These are phyloP conservation scores for Afroboletus lepidellus DNA, from an alignment of 1,284 basidiomycete species.

Conservation along the genomic window DNA sequence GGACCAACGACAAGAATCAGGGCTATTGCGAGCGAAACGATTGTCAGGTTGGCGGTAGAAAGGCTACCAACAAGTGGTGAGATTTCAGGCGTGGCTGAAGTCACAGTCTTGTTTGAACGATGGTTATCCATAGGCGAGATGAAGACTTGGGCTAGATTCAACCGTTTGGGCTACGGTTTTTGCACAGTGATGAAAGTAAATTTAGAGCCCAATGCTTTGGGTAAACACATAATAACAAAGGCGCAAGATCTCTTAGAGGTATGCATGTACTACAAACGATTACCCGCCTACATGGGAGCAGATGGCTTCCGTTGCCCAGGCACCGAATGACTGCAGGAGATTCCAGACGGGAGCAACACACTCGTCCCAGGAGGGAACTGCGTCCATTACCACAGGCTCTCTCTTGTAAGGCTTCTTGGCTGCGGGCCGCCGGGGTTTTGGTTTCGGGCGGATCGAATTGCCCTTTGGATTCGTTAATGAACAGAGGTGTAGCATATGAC, in stretches of 20 bases:
- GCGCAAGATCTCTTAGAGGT: background rate
- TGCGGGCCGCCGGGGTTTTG: background rate
- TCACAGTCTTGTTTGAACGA: conserved; percentile 1
- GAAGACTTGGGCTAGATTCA: background rate
- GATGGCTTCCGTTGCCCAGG: conserved; percentile 4
- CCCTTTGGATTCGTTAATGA: conserved; percentile 2
- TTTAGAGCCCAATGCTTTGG: conserved; percentile 13
- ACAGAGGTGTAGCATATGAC: background rate
- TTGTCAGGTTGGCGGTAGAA: conserved; percentile 20
- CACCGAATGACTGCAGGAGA: conserved; percentile 7
- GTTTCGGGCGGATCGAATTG: background rate
- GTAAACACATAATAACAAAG: conserved; percentile 13
- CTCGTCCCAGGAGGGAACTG: no score
- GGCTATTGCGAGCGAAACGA: conserved; percentile 27
- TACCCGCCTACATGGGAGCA: conserved; percentile 1
- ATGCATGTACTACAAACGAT: background rate
- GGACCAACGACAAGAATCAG: conserved; percentile 25
- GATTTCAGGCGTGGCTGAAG: conserved; percentile 16
- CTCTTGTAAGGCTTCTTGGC: background rate
- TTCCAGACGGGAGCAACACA: background rate
- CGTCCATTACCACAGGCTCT: no score
- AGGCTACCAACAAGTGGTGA: conserved; percentile 20
- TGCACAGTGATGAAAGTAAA: conserved; percentile 8
- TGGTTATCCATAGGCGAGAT: conserved; percentile 13
- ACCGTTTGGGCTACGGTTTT: background rate